Conservation (phyloP, 2,329 filamentous ascomycete genomes). For the Cadophora sp. region DNA sequence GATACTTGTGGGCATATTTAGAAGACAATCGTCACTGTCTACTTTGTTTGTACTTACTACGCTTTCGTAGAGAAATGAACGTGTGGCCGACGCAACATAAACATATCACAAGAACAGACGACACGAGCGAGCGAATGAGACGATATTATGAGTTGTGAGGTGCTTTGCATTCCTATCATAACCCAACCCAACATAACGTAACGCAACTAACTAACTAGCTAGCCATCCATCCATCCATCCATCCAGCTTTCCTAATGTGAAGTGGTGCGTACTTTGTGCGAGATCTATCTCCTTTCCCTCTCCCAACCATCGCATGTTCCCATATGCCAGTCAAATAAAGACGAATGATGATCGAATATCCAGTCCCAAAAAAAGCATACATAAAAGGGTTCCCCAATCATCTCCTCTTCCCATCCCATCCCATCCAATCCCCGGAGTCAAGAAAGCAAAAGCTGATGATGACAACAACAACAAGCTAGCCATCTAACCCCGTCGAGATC, state of each 20-base stretch:
- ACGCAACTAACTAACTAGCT: not conserved
- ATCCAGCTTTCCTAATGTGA: not conserved
- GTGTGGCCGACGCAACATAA: too few species aligned
- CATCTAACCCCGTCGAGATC: slow-evolving; percentile 40
- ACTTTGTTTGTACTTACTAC: too few species aligned
- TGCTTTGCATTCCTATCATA: slow-evolving; percentile 26
- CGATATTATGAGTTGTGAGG: slow-evolving; percentile 24
- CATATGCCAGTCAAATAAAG: slow-evolving; percentile 12
- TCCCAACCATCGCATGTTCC: not conserved
- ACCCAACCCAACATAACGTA: too few species aligned
- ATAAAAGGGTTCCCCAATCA: slow-evolving; percentile 10
- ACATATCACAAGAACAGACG: not conserved
- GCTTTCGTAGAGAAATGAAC: too few species aligned
- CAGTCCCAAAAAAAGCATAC: slow-evolving; percentile 18
- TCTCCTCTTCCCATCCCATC: not conserved
- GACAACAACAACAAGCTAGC: slow-evolving; percentile 24
- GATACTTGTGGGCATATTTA: too few species aligned
- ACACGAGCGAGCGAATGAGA: not conserved
- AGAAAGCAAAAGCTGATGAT: slow-evolving; percentile 19
- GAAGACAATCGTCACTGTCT: too few species aligned
- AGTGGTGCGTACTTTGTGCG: slow-evolving; percentile 19
- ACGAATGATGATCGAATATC: not conserved
- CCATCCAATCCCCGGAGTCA: slow-evolving; percentile 36
- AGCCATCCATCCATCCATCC: not conserved
- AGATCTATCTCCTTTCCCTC: slow-evolving; percentile 29